These are phyloP conservation scores for Coffea humblotiana DNA, from an alignment of 305 asterid species.

Conservation along the genomic window DNA sequence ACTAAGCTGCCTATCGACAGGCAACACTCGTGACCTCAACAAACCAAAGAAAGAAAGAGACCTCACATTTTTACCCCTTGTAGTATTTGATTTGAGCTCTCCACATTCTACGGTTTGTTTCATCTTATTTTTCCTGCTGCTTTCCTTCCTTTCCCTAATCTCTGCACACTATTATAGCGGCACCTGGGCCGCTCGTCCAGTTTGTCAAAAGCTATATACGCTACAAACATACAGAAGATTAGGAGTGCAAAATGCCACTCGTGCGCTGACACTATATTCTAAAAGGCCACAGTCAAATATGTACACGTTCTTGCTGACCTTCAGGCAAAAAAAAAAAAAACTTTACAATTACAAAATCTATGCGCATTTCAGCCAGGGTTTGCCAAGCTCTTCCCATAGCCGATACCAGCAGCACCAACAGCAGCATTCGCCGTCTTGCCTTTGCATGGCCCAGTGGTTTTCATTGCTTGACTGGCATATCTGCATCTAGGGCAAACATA, in stretches of 20 bases:
- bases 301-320: constrained; percentile 13
- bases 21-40: too few species aligned
- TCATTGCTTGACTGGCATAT: constrained; percentile 17
- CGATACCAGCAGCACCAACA: constrained; percentile 7
- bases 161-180: neutral
- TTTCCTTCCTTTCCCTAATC: neutral
- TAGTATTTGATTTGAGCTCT: too few species aligned
- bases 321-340: neutral
- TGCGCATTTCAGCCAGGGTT: constrained; percentile 12
- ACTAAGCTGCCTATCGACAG: too few species aligned
- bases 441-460: constrained; percentile 9
- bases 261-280: constrained; percentile 1
- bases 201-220: neutral
- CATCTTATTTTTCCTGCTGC: too few species aligned
- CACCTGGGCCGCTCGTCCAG: neutral
- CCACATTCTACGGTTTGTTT: too few species aligned
- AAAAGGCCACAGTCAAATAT: constrained; percentile 4
- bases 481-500: constrained; percentile 58
- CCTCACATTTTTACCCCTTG: too few species aligned
- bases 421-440: constrained; percentile 11
- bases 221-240: neutral
- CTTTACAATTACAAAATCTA: neutral
- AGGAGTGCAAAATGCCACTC: neutral
- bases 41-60: too few species aligned
- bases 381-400: constrained; percentile 25